Conservation (phyloP, 164 flowering plant species). For the Hamamelis virginiana region DNA sequence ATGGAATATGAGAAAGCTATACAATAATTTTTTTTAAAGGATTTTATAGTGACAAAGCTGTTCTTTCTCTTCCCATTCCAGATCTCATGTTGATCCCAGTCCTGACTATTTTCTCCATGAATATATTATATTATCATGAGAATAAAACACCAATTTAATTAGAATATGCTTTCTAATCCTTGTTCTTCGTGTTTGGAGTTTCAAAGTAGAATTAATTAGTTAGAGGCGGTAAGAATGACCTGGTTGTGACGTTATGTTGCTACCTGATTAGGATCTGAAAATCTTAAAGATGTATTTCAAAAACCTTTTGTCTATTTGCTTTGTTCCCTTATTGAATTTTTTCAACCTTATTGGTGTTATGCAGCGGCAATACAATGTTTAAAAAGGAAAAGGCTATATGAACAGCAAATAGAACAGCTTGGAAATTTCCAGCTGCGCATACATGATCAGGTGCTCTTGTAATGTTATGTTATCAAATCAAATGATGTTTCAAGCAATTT, state of each 20-base stretch:
- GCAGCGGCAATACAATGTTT: slow-evolving; percentile 75
- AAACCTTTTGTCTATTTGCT: neutral
- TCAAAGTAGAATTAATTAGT: no score
- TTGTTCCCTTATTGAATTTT: neutral
- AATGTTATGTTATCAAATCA: neutral
- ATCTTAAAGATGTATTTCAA: neutral
- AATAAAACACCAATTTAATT: no score
- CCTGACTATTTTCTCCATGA: neutral
- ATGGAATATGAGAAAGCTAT: neutral
- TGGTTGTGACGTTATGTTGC: neutral
- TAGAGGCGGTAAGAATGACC: no score
- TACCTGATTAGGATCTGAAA: neutral
- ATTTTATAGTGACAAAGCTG: neutral
- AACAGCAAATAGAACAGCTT: slow-evolving; percentile 66
- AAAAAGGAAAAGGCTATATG: slow-evolving; percentile 70
- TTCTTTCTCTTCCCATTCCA: neutral
- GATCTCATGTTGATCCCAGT: no score
- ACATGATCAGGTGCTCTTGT: slow-evolving; percentile 58
- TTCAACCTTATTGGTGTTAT: neutral
- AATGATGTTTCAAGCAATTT: no score
- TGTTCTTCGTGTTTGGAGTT: no score
- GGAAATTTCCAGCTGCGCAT: slow-evolving; percentile 69
- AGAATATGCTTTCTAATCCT: no score
- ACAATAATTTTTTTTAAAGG: neutral
- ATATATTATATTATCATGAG: neutral